Percentiles rank a stretch among this genome's conserved stretches.
These are phyloP conservation scores for Plasmodium ovale DNA, from an alignment of 169 alveolate species.

Conservation along the genomic window DNA sequence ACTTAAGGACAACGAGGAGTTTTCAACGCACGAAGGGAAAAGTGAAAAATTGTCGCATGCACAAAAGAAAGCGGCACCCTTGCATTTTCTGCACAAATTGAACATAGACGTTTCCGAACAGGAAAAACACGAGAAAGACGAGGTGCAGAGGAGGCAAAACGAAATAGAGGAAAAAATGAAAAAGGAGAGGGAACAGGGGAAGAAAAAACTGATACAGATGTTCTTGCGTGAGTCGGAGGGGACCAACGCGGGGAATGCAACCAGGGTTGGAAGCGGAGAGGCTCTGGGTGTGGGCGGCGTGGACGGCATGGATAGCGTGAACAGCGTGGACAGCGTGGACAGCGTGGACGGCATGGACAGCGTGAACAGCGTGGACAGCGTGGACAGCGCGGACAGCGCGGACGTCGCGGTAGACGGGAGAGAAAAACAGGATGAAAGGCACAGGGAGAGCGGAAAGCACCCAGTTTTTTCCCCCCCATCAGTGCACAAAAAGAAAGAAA, in stretches of 20 bases:
- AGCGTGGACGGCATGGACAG: not conserved
- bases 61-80: slow-evolving; percentile 23
- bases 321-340: too few relatives aligned
- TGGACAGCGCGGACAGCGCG: not conserved
- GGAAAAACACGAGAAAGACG: not conserved
- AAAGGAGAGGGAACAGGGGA: not conserved
- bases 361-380: not conserved
- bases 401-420: not conserved
- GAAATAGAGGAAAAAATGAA: not conserved
- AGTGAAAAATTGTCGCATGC: not conserved
- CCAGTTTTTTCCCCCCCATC: not conserved
- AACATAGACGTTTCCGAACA: slow-evolving; percentile 5
- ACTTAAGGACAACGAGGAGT: not conserved
- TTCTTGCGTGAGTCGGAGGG: not conserved
- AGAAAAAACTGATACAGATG: not conserved
- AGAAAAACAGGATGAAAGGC: not conserved
- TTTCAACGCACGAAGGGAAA: not conserved
- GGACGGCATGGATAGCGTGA: not conserved
- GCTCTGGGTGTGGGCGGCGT: too few relatives aligned
- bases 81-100: slow-evolving; percentile 10
- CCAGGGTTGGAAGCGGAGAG: not conserved
- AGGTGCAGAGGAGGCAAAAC: not conserved
- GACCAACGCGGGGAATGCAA: not conserved
- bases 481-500: not conserved
- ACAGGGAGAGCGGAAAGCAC: not conserved